Evolutionary conservation across 352 stramenopile genomes (phyloP), one percentile per base, ranked within the genome.

Genomic region (Phytopythium helicoides): DNA sequence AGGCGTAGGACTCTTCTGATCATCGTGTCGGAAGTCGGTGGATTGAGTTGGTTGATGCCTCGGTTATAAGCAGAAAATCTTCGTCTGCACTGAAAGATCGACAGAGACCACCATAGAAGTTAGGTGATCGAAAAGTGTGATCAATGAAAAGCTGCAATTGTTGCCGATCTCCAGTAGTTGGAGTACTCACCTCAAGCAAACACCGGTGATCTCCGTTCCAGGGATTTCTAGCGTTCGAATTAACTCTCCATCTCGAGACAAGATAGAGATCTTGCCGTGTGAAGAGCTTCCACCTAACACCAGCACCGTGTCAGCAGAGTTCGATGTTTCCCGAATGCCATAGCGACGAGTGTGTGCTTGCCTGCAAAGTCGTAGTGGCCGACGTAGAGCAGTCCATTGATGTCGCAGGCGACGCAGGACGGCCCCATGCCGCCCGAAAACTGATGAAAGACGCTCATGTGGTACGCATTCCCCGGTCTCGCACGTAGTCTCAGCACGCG

Each of bases 301-400:
- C 15, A 37, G 9, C 33, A 55, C 18, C 25, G 40, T 40, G 19
- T 8, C 18, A 53, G 10, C 31, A 3, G 31, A 2, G 9, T 2
- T 33, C 18, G 6, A 44, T 3, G 28, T 15, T 22, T 37, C 7
- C 6, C 5, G 16, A 6, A 37, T 8, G 50, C 18, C 23, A 25
- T n/a, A 28, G 3, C 38, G 18, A 36, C 18, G 14, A 33, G 1
- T 22, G 6, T n/a, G 39, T 16, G 18, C 10, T n/a, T 49, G 87
- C 78, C 79, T 52, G 81, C 69, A 72, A 94, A 91, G 57, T 95
- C 84, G 56, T 83, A 95, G 52, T 89, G 81, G 2, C 83, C 86
- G 16, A 96, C 83, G 51, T 90, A 95, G 19, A 96, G 50, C 3
- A 54, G 59, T 3, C 80, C 81, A 22, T 68, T 67, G 7, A 54